Evolutionary conservation across 306 rosid genomes (phyloP).

Genomic region (Dryas alaskensis): DNA sequence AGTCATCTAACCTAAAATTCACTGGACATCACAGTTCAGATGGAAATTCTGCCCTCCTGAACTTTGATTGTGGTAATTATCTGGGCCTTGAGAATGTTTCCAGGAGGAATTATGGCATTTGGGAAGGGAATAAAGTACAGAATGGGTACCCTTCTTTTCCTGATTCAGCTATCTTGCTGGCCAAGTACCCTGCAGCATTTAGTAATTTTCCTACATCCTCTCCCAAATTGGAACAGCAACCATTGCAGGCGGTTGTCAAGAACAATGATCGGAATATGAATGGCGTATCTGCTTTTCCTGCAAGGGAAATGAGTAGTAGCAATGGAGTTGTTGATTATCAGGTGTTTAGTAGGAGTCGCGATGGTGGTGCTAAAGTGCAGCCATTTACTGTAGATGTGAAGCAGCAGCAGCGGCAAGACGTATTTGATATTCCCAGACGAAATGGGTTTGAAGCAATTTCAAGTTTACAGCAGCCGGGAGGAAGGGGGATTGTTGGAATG

Average conservation of each 20-base stretch:
- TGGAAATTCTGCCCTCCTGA: conserved; percentile 48
- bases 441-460: conserved; percentile 68
- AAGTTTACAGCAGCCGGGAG: conserved; percentile 74
- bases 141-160: conserved; percentile 58
- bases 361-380: conserved; percentile 51
- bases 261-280: conserved; percentile 48
- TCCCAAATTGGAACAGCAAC: conserved; percentile 53
- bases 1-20: conserved; percentile 43
- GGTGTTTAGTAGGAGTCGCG: conserved; percentile 50
- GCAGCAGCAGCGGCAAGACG: conserved; percentile 46
- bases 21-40: conserved; percentile 46
- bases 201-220: conserved; percentile 49
- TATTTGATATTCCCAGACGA: conserved; percentile 62
- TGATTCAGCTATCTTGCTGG: conserved; percentile 72
- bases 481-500: conserved; percentile 70
- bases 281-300: conserved; percentile 45
- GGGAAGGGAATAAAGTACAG: conserved; percentile 78
- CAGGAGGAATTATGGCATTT: conserved; percentile 49
- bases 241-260: conserved; percentile 49
- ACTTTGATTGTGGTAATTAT: conserved; percentile 48
- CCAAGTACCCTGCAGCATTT: conserved; percentile 89
- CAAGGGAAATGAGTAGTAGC: conserved; percentile 51
- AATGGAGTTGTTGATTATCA: conserved; percentile 68
- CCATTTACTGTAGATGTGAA: conserved; percentile 70
- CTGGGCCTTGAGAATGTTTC: conserved; percentile 64